Conservation (phyloP, 1,284 basidiomycete genomes). For the Stygiomarasmius scandens region DNA sequence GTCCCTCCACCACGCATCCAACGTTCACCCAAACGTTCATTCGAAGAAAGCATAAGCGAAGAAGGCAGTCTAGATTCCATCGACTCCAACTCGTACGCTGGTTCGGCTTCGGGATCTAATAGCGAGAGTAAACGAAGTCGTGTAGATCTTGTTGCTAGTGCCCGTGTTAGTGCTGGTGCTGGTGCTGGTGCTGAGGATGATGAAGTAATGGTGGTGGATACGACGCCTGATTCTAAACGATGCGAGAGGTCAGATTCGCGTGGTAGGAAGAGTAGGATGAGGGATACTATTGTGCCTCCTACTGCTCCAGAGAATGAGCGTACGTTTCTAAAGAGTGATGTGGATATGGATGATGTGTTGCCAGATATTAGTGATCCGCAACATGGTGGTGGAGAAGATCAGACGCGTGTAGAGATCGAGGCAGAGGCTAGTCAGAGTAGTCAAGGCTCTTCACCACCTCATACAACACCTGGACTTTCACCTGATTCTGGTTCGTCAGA, state of each 20-base stretch:
- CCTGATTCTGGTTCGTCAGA: slow-evolving; percentile 40
- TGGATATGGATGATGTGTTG: neutral
- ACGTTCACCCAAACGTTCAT: slow-evolving; percentile 65
- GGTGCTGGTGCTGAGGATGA: slow-evolving; percentile 33
- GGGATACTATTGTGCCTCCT: neutral
- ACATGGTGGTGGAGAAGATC: neutral
- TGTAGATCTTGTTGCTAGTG: slow-evolving; percentile 25
- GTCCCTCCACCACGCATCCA: slow-evolving; percentile 14
- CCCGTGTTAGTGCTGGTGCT: slow-evolving; percentile 20
- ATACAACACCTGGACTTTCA: slow-evolving; percentile 45
- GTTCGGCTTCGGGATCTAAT: neutral
- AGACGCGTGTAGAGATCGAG: neutral
- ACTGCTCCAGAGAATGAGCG: neutral
- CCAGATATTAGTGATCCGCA: neutral
- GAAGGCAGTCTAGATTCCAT: slow-evolving; percentile 13
- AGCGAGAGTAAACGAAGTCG: slow-evolving; percentile 12
- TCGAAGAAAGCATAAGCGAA: slow-evolving; percentile 47
- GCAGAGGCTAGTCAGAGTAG: neutral
- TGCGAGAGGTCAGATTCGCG: neutral
- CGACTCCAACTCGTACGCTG: neutral
- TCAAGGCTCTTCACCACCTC: slow-evolving; percentile 17
- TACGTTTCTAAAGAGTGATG: too few species aligned
- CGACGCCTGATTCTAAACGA: neutral
- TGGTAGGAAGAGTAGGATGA: neutral
- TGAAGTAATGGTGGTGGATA: neutral